Base-by-base conservation (phyloP, 768 basidiomycete species). In the Amanita rimosa region DNA sequence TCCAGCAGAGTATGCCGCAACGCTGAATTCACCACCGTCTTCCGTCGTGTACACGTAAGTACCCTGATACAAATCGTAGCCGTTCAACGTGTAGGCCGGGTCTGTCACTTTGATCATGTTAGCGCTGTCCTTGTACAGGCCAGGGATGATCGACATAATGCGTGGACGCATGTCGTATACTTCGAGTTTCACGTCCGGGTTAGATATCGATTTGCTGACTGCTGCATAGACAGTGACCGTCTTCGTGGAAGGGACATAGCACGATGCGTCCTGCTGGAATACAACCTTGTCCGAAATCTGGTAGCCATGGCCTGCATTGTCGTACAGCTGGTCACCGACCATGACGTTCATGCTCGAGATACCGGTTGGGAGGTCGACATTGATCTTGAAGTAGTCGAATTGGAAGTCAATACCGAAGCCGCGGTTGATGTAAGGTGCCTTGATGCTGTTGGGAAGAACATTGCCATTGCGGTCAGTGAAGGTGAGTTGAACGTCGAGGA, bases 21-120 rank as follows among this genome's bases (percentile, higher is more conserved):
- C 22, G 31, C 44, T 46, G 31, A 46, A 46, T 46, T 46, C 44
- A 21, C 44, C 44, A 9, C 44, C 44, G 1, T 22, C 44, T 10
- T 7, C 24, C 1, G 22, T 34, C 4, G 44, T 46, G 17, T 46
- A 46, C 10, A 33, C 34, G 33, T 33, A 46, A 21, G 31, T 21
- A n/a, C 19, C 44, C 33, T 26, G 11, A 21, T 34, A 46, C 13
- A 46, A 11, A 22, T 34, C 22, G 31, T 46, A 46, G 10, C 33
- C 44, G 13, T 17, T 10, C 5, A 24, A 1, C 8, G 7, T n/a
- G 19, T 46, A 19, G 16, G 17, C 21, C 2, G 16, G 17, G 14
- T 36, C 31, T 1, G 16, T 46, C 7, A 33, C 44, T 24, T 24
- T 46, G 16, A 3, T 13, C 44, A 46, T 46, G 16, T 11, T 21